These are phyloP conservation scores for Podospora conica DNA, from an alignment of 495 filamentous ascomycete species.

Conservation along the genomic window DNA sequence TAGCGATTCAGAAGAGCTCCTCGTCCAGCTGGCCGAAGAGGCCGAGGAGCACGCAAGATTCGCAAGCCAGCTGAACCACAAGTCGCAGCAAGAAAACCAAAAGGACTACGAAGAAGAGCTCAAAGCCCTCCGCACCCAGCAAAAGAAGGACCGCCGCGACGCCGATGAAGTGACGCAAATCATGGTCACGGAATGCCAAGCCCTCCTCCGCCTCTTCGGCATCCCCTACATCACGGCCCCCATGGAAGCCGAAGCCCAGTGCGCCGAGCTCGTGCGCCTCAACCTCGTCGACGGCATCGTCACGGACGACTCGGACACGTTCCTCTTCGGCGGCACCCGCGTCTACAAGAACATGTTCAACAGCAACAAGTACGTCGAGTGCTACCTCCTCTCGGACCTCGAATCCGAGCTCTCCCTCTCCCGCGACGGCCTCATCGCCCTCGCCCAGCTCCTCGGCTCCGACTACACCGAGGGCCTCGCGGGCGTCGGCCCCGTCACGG, in stretches of 20 bases:
- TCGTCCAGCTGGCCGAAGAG: conserved; percentile 79
- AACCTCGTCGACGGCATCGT: conserved; percentile 94
- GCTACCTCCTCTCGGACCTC: conserved; percentile 81
- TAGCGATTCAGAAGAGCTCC: conserved; percentile 79
- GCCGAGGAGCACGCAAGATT: conserved; percentile 90
- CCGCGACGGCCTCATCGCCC: conserved; percentile 71
- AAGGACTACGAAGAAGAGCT: conserved; percentile 83
- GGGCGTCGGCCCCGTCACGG: conserved; percentile 87
- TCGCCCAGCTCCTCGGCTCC: conserved; percentile 83
- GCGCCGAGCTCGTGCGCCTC: conserved; percentile 78
- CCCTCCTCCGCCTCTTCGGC: conserved; percentile 82
- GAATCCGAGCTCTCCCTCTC: conserved; percentile 84
- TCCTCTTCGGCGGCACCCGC: conserved; percentile 90
- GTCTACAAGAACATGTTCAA: conserved; percentile 99
- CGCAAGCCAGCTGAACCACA: conserved; percentile 74
- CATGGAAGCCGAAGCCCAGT: conserved; percentile 98
- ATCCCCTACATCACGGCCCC: conserved; percentile 94
- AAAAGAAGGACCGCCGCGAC: conserved; percentile 91
- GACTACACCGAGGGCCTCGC: conserved; percentile 94
- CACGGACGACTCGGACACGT: conserved; percentile 97
- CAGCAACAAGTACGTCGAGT: conserved; percentile 92
- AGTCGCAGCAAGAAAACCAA: conserved; percentile 53
- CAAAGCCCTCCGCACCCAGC: conserved; percentile 78
- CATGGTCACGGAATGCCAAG: conserved; percentile 94
- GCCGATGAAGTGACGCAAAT: conserved; percentile 91